phyloP scores from a whole-genome alignment of 1,284 basidiomycete species.

The Ustilago loliicola region DNA sequence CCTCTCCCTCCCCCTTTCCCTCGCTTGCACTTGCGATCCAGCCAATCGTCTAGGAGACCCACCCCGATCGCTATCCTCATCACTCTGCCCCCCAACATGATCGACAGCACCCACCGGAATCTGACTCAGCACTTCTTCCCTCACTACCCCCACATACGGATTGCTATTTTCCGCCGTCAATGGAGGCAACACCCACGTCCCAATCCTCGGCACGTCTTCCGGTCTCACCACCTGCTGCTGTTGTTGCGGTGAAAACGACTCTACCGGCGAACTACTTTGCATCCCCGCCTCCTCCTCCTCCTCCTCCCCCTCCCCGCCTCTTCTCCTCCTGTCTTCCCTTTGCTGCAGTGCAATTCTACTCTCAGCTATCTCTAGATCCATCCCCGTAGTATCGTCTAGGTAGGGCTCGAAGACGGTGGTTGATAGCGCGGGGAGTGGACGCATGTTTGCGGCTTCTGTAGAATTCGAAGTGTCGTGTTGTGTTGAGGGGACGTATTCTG shows the following conservation, averaged over 20 bases:
- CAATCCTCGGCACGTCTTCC: conserved; percentile 37
- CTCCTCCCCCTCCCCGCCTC: background rate
- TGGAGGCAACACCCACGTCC: conserved; percentile 33
- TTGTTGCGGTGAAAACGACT: conserved; percentile 32
- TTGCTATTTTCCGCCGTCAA: conserved; percentile 43
- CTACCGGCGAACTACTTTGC: conserved; percentile 34
- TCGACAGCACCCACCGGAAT: conserved; percentile 17
- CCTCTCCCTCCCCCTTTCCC: background rate
- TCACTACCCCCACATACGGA: conserved; percentile 13
- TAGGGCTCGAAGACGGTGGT: conserved; percentile 39
- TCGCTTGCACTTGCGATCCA: no score
- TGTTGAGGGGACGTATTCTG: conserved; percentile 28
- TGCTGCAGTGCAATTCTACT: conserved; percentile 4
- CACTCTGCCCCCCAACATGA: background rate
- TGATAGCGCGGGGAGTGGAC: conserved; percentile 29
- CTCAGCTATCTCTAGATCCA: conserved; percentile 34
- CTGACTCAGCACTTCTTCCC: conserved; percentile 39
- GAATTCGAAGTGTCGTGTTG: conserved; percentile 18
- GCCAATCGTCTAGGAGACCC: no score
- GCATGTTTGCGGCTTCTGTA: conserved; percentile 1
- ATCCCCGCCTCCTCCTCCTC: background rate
- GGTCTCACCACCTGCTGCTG: conserved; percentile 18
- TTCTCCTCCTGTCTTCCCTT: background rate
- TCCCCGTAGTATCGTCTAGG: conserved; percentile 43
- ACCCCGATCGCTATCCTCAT: background rate